Conservation (phyloP, 164 flowering plant genomes). For the Paratinospora sagittata region DNA sequence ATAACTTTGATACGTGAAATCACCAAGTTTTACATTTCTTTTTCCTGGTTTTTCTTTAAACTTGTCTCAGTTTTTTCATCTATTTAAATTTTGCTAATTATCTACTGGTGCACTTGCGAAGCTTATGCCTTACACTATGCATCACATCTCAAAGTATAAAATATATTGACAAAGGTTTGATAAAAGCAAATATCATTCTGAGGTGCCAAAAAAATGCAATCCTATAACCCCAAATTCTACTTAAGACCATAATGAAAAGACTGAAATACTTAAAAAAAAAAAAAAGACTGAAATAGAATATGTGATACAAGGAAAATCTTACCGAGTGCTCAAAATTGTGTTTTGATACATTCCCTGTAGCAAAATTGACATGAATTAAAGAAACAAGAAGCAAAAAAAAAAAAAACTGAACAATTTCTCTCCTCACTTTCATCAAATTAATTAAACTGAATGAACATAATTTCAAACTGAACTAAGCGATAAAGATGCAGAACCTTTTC, state of each 20-base stretch:
- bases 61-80: no score
- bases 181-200: background rate
- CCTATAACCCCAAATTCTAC: background rate
- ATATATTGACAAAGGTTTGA: background rate
- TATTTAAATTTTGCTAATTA: no score
- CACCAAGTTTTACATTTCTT: no score
- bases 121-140: background rate
- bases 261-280: background rate
- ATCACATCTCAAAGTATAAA: background rate
- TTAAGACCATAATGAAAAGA: background rate
- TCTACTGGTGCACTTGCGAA: background rate
- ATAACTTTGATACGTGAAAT: no score
- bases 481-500: constrained; percentile 30
- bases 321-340: constrained; percentile 50
- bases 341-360: constrained; percentile 50
- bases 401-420: background rate
- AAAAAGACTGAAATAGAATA: background rate
- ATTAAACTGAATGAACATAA: background rate
- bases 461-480: background rate
- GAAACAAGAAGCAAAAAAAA: background rate
- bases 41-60: no score
- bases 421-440: background rate
- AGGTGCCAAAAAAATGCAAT: background rate
- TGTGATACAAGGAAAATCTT: constrained; percentile 15
- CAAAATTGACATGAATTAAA: constrained; percentile 8